A percentile compares a stretch with the other conserved stretches of the same genome.
phyloP scores from a whole-genome alignment of 1,284 basidiomycete species.

The Malassezia psittaci region DNA sequence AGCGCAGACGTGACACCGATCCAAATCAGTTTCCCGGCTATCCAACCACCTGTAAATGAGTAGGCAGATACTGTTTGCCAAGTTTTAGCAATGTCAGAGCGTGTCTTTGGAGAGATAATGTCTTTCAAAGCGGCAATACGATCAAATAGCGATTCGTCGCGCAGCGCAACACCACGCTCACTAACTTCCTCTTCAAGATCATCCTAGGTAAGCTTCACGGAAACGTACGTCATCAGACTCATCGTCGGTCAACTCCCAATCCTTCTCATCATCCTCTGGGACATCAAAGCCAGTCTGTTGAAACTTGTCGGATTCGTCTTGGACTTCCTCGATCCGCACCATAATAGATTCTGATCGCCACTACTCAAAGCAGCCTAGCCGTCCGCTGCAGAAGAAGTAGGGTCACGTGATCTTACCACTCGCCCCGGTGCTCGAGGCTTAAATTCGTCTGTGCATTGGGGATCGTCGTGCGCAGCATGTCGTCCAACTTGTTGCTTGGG shows the following conservation, averaged over 20 bases:
- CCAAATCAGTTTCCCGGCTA: conserved; percentile 83
- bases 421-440: background rate
- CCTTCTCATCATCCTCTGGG: conserved; percentile 8
- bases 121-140: conserved; percentile 82
- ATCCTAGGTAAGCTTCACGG: conserved; percentile 11
- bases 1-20: conserved; percentile 85
- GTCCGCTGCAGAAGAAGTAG: background rate
- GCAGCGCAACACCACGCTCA: conserved; percentile 31
- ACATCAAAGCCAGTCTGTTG: conserved; percentile 10
- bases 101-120: conserved; percentile 82
- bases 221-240: conserved; percentile 16
- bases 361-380: background rate
- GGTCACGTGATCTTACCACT: background rate
- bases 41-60: conserved; percentile 56
- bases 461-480: too few relatives aligned
- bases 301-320: conserved; percentile 16
- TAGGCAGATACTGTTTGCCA: conserved; percentile 57
- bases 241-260: conserved; percentile 10
- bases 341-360: conserved; percentile 7
- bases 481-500: too few relatives aligned
- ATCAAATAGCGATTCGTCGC: conserved; percentile 69
- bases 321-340: conserved; percentile 22
- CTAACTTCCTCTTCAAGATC: conserved; percentile 29
- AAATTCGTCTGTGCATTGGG: background rate
- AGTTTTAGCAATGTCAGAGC: conserved; percentile 61